Percentiles rank a stretch among this genome's conserved stretches.
These are phyloP conservation scores for Scytalidium sp. DNA, from an alignment of 2,329 filamentous ascomycete species.

Conservation along the genomic window DNA sequence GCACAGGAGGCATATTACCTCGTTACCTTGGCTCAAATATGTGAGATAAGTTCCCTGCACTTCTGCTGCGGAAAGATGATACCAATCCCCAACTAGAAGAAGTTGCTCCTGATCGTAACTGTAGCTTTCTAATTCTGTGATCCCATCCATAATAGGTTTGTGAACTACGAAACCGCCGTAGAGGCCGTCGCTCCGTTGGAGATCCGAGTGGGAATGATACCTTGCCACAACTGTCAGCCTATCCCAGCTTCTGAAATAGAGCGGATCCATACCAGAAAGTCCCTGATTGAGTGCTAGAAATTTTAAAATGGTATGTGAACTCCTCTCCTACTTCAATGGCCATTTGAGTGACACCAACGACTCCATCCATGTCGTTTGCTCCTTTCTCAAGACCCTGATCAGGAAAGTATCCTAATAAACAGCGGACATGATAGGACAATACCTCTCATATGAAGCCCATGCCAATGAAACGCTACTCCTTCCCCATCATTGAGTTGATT, in stretches of 20 bases:
- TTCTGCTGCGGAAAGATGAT: slow-evolving; percentile 37
- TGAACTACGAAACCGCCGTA: slow-evolving; percentile 44
- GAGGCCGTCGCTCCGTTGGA: slow-evolving; percentile 40
- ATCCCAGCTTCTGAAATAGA: too few relatives aligned
- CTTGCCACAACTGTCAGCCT: too few relatives aligned
- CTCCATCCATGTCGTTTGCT: slow-evolving; percentile 14
- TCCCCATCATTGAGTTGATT: slow-evolving; percentile 31
- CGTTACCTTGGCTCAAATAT: slow-evolving; percentile 38
- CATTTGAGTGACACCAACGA: slow-evolving; percentile 10
- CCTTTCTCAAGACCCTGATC: slow-evolving; percentile 13
- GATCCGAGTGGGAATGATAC: slow-evolving; percentile 42
- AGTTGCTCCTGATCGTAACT: slow-evolving; percentile 36
- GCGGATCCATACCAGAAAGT: slow-evolving; percentile 13
- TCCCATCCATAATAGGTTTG: slow-evolving; percentile 20
- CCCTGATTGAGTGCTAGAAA: slow-evolving; percentile 9
- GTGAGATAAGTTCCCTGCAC: slow-evolving; percentile 40
- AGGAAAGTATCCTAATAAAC: not conserved
- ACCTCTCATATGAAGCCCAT: slow-evolving; percentile 29
- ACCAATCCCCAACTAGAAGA: slow-evolving; percentile 46
- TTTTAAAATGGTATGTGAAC: slow-evolving; percentile 13
- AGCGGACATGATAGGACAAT: too few relatives aligned
- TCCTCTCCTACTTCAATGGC: slow-evolving; percentile 3
- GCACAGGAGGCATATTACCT: slow-evolving; percentile 28
- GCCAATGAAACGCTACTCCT: slow-evolving; percentile 37
- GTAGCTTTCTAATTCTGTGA: slow-evolving; percentile 16